These are phyloP conservation scores for Leccinum disarticulatum DNA, from an alignment of 768 basidiomycete species.

Conservation along the genomic window DNA sequence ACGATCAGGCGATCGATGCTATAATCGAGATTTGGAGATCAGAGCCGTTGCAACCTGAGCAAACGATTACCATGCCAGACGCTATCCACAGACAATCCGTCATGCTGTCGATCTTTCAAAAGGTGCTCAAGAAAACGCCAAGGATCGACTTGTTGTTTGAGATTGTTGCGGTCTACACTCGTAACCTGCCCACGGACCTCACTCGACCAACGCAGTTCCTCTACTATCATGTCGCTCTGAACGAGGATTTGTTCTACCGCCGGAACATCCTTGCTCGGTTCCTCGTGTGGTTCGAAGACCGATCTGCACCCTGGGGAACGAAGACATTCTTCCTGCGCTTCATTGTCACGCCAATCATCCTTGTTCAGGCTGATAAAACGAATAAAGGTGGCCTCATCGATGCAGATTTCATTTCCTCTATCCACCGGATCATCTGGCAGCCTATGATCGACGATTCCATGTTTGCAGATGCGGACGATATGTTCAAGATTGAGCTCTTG, in stretches of 20 bases:
- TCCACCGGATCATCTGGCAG: conserved; percentile 80
- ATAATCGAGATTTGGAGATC: conserved; percentile 72
- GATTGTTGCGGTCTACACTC: conserved; percentile 76
- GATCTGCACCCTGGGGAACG: conserved; percentile 62
- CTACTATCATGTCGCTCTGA: conserved; percentile 79
- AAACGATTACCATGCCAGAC: conserved; percentile 46
- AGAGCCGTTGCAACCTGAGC: conserved; percentile 47
- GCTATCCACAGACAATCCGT: conserved; percentile 59
- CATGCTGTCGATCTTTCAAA: conserved; percentile 76
- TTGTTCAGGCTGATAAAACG: conserved; percentile 67
- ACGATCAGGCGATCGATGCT: conserved; percentile 65
- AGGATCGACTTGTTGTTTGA: conserved; percentile 90
- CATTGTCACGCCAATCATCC: conserved; percentile 82
- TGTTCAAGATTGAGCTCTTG: conserved; percentile 87
- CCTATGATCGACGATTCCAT: conserved; percentile 58
- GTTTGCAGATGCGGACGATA: conserved; percentile 70
- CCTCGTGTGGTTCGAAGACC: conserved; percentile 77
- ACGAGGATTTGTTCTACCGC: conserved; percentile 63
- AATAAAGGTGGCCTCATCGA: conserved; percentile 65
- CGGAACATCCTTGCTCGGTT: conserved; percentile 86
- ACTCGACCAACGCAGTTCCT: conserved; percentile 80
- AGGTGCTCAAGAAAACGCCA: conserved; percentile 63
- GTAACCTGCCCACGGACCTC: conserved; percentile 78
- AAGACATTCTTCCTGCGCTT: conserved; percentile 81
- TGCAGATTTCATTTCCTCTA: conserved; percentile 61